Evolutionary conservation across 2,329 filamentous ascomycete genomes (phyloP).

Genomic region (Davidsoniella virescens): DNA sequence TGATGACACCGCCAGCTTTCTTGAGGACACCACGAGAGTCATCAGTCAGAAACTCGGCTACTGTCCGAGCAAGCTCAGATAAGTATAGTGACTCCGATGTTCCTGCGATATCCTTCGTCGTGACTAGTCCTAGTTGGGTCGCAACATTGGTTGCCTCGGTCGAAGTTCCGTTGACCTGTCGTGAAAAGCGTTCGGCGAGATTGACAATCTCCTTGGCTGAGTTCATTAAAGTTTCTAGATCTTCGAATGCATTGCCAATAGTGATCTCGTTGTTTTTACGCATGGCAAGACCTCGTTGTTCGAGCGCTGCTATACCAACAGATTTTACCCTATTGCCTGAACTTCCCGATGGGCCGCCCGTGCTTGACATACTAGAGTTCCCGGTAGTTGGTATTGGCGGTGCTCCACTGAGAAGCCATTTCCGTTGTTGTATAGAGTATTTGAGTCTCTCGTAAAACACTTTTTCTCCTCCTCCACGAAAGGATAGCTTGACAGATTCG

Average conservation of each 20-base stretch:
- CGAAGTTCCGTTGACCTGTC: slow-evolving; percentile 43
- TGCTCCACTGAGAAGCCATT: slow-evolving; percentile 85
- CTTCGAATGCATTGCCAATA: slow-evolving; percentile 88
- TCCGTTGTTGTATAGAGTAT: slow-evolving; percentile 73
- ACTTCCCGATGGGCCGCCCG: background rate
- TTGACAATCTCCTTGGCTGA: slow-evolving; percentile 93
- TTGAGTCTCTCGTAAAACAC: slow-evolving; percentile 83
- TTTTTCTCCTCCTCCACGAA: slow-evolving; percentile 75
- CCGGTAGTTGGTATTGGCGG: slow-evolving; percentile 61
- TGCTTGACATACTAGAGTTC: slow-evolving; percentile 17
- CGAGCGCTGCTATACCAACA: slow-evolving; percentile 81
- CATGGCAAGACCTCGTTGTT: slow-evolving; percentile 67
- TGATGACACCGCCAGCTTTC: slow-evolving; percentile 74
- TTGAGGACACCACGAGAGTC: slow-evolving; percentile 63
- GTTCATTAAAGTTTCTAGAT: slow-evolving; percentile 91
- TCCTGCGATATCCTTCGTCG: slow-evolving; percentile 88
- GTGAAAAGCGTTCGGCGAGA: slow-evolving; percentile 73
- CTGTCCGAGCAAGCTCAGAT: slow-evolving; percentile 67
- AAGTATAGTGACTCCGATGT: slow-evolving; percentile 73
- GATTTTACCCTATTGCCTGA: slow-evolving; percentile 30
- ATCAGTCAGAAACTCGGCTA: slow-evolving; percentile 81
- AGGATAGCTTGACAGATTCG: slow-evolving; percentile 80
- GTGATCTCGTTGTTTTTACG: slow-evolving; percentile 86
- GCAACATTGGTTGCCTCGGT: slow-evolving; percentile 50
- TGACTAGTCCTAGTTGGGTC: slow-evolving; percentile 72